A percentile compares a stretch with the other conserved stretches of the same genome.
phyloP scores from a whole-genome alignment of 495 filamentous ascomycete species.

The Copromyces sp. region DNA sequence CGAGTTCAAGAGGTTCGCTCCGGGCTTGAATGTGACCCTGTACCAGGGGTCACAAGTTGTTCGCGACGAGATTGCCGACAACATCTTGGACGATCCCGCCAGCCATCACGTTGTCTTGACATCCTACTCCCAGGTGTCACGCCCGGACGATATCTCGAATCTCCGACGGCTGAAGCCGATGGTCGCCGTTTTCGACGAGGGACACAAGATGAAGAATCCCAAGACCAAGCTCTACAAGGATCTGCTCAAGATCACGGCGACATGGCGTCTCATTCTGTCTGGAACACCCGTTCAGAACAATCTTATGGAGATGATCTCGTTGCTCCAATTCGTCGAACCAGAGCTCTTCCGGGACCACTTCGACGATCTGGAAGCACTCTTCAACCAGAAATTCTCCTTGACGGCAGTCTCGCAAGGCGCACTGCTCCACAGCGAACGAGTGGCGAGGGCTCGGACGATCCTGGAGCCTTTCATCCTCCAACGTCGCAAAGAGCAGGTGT shows the following conservation, averaged over 20 bases:
- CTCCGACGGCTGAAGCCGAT: constrained; percentile 35
- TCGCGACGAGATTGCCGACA: constrained; percentile 52
- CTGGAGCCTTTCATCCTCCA: constrained; percentile 91
- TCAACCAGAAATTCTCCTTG: constrained; percentile 81
- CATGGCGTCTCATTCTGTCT: constrained; percentile 77
- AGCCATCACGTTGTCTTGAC: constrained; percentile 80
- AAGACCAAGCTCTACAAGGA: constrained; percentile 70
- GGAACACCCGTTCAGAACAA: constrained; percentile 97
- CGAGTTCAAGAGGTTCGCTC: constrained; percentile 84
- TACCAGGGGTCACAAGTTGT: constrained; percentile 68
- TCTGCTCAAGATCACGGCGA: constrained; percentile 64
- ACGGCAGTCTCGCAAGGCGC: constrained; percentile 63
- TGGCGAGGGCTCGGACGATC: constrained; percentile 78
- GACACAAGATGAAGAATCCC: constrained; percentile 81
- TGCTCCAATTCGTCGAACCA: constrained; percentile 87
- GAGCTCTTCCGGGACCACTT: constrained; percentile 62
- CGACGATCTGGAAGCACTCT: constrained; percentile 69
- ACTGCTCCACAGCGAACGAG: constrained; percentile 74
- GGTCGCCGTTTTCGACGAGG: constrained; percentile 84
- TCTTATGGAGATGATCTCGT: constrained; percentile 75
- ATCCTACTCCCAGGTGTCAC: constrained; percentile 54
- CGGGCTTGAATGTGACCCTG: constrained; percentile 58
- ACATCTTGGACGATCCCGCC: constrained; percentile 50
- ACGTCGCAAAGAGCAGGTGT: constrained; percentile 89
- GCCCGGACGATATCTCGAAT: constrained; percentile 29